Percentiles rank a stretch among this genome's conserved stretches.
phyloP scores from a whole-genome alignment of 2,329 filamentous ascomycete genomes.

The Malbranchea zuffiana region DNA sequence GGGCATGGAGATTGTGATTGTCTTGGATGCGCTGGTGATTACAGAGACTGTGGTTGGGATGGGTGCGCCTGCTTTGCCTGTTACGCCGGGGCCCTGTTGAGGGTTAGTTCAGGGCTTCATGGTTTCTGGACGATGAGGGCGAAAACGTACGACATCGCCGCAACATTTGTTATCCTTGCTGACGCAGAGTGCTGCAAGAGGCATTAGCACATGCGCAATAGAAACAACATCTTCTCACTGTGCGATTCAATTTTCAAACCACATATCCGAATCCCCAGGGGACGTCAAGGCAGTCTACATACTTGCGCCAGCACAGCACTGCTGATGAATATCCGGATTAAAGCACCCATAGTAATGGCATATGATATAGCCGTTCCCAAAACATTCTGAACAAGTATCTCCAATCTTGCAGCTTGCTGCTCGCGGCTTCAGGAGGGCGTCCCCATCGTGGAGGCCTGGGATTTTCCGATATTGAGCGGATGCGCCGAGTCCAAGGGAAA shows the following conservation, averaged over 20 bases:
- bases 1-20: no score
- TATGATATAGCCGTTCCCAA: constrained; percentile 5
- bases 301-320: constrained; percentile 8
- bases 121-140: neutral
- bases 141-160: constrained; percentile 7
- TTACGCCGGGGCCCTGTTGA: constrained; percentile 5
- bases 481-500: no score
- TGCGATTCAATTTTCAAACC: neutral
- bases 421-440: no score
- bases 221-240: neutral
- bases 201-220: no score
- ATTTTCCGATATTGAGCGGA: no score
- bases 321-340: constrained; percentile 3
- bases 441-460: no score
- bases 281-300: neutral
- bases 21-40: neutral
- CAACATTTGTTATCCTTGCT: constrained; percentile 8
- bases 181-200: constrained; percentile 7
- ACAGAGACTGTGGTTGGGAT: neutral
- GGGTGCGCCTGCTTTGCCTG: constrained; percentile 5
- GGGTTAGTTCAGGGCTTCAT: neutral
- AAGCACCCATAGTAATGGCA: constrained; percentile 3
- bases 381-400: constrained; percentile 9
- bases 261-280: neutral
- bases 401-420: neutral